Conservation (phyloP, 345 rosid genomes). For the Rhodamnia rubescens region DNA sequence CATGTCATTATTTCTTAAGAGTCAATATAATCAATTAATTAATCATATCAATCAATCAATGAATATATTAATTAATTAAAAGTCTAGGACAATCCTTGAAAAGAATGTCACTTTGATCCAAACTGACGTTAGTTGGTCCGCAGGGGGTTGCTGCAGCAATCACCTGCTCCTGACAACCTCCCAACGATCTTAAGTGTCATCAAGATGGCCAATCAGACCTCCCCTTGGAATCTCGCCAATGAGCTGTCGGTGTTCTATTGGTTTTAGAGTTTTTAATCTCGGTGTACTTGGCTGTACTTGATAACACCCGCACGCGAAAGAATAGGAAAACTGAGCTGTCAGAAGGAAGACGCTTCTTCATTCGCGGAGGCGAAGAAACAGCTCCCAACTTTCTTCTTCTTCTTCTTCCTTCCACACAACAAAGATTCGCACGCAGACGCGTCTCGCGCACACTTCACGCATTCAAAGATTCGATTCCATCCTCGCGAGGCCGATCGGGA, state of each 20-base stretch:
- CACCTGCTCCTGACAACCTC: not conserved
- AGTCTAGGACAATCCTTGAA: not conserved
- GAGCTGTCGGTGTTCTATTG: not conserved
- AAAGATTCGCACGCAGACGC: no score
- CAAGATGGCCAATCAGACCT: not conserved
- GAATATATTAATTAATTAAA: not conserved
- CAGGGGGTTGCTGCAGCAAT: not conserved
- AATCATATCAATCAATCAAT: not conserved
- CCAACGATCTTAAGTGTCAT: not conserved
- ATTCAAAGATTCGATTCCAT: not conserved
- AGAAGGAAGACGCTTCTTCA: not conserved
- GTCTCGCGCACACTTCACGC: not conserved
- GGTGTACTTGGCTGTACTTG: not conserved
- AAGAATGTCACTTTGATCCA: not conserved
- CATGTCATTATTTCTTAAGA: not conserved
- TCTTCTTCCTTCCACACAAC: not conserved
- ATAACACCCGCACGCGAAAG: not conserved
- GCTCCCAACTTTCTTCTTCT: not conserved
- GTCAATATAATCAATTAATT: not conserved
- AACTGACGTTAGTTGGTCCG: not conserved
- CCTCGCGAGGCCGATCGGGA: not conserved
- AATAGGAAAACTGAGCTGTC: not conserved
- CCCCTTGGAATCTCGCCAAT: no score
- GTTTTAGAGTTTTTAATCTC: accelerated
- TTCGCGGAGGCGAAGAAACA: not conserved